Percentiles rank a stretch among this genome's conserved stretches.
phyloP scores from a whole-genome alignment of 768 basidiomycete species.

The Suillus ampliporus region DNA sequence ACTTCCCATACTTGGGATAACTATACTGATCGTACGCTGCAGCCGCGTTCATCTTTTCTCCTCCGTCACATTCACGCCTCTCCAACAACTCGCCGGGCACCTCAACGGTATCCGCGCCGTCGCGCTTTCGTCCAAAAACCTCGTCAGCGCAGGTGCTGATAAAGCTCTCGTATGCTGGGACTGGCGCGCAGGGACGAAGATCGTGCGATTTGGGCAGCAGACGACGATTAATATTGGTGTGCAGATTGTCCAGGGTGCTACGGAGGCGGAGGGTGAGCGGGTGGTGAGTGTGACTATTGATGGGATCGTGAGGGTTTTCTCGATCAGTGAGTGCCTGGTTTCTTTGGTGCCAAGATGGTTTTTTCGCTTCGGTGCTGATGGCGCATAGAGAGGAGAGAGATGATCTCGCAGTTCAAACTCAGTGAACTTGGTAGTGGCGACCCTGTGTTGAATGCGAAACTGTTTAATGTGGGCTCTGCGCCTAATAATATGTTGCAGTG shows the following conservation, averaged over 20 bases:
- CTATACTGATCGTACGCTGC: conserved; percentile 6
- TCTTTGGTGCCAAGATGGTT: conserved; percentile 2
- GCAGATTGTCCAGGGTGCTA: conserved; percentile 61
- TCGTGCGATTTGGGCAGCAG: conserved; percentile 91
- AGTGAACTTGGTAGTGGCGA: conserved; percentile 75
- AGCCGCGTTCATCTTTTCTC: conserved; percentile 91
- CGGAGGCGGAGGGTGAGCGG: conserved; percentile 67
- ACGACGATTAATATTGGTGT: conserved; percentile 92
- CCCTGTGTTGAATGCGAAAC: conserved; percentile 65
- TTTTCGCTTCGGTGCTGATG: conserved; percentile 33
- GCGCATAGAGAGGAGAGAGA: conserved; percentile 66
- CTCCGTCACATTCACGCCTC: conserved; percentile 79
- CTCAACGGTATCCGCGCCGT: conserved; percentile 91
- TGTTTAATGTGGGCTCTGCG: conserved; percentile 79
- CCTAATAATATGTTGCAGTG: conserved; percentile 93
- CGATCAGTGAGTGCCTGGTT: conserved; percentile 67
- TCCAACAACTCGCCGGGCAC: conserved; percentile 86
- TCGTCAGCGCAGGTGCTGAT: conserved; percentile 82
- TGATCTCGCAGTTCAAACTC: conserved; percentile 92
- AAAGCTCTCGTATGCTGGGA: conserved; percentile 87
- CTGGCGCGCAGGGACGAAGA: conserved; percentile 87
- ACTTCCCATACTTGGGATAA: conserved; percentile 1
- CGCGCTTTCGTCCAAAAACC: conserved; percentile 81
- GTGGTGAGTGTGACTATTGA: conserved; percentile 94
- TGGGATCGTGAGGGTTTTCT: conserved; percentile 89